These are phyloP conservation scores for Xylariaceae sp. DNA, from an alignment of 2,329 filamentous ascomycete species.

Conservation along the genomic window DNA sequence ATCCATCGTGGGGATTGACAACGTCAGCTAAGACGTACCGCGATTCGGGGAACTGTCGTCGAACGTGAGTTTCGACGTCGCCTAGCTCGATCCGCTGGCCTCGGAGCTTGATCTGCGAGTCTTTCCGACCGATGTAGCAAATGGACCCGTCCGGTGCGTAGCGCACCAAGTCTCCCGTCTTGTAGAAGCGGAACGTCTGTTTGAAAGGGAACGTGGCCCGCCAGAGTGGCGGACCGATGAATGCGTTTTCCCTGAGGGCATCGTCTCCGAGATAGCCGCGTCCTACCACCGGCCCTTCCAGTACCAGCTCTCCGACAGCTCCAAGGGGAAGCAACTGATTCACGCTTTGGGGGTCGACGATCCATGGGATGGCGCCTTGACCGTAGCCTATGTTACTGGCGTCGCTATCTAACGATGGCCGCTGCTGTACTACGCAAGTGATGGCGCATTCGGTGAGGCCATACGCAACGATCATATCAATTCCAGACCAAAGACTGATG, in stretches of 20 bases:
- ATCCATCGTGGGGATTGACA: too few relatives aligned
- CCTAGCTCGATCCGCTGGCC: background rate
- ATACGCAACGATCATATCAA: background rate
- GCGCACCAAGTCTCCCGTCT: background rate
- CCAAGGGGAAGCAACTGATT: background rate
- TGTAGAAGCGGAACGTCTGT: background rate
- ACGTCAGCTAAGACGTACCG: too few relatives aligned
- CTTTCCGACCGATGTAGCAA: background rate
- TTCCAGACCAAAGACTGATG: background rate
- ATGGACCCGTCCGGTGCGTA: background rate
- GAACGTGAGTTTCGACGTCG: background rate
- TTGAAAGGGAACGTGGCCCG: background rate
- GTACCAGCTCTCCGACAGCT: background rate
- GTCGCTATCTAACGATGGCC: too few relatives aligned
- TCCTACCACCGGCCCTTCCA: background rate
- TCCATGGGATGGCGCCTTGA: background rate
- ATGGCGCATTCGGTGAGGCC: background rate
- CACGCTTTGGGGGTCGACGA: background rate
- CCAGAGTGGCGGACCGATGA: background rate
- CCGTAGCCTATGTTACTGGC: background rate
- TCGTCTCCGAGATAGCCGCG: background rate
- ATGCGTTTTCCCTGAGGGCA: background rate
- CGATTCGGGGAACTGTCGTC: too few relatives aligned
- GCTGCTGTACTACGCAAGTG: background rate
- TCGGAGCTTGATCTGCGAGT: background rate